Conservation (phyloP, 768 basidiomycete genomes). For the Collybia sordida region DNA sequence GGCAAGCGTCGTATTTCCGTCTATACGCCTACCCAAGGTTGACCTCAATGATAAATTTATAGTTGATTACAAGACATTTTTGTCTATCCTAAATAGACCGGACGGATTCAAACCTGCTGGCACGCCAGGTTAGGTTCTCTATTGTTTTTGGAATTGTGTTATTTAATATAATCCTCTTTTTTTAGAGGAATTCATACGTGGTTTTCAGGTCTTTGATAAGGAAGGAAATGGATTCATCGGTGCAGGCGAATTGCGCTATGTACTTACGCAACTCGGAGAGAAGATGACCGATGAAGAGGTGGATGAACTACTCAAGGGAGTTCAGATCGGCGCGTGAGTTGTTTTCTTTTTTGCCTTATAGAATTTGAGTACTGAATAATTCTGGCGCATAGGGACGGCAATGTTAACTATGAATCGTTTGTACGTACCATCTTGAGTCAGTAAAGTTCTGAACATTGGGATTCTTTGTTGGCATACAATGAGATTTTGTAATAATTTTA, state of each 20-base stretch:
- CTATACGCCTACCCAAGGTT: too few species aligned
- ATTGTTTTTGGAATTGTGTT: background rate
- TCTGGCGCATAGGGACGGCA: slow-evolving; percentile 96
- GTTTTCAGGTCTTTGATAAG: slow-evolving; percentile 99
- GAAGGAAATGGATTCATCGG: slow-evolving; percentile 92
- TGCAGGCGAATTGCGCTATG: slow-evolving; percentile 89
- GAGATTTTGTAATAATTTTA: too few species aligned
- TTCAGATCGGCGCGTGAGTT: slow-evolving; percentile 86
- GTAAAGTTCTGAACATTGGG: slow-evolving; percentile 29
- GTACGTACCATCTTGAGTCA: slow-evolving; percentile 92
- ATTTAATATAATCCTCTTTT: slow-evolving; percentile 1
- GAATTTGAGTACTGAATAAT: too few species aligned
- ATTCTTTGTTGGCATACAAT: too few species aligned
- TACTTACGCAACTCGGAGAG: slow-evolving; percentile 95
- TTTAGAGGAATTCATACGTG: slow-evolving; percentile 97
- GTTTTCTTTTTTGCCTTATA: too few species aligned
- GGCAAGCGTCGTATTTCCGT: background rate
- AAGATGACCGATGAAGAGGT: slow-evolving; percentile 99
- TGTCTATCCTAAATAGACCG: slow-evolving; percentile 88
- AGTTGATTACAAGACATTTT: slow-evolving; percentile 94
- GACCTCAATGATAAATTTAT: background rate
- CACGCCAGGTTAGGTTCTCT: slow-evolving; percentile 68
- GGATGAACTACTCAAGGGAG: slow-evolving; percentile 95
- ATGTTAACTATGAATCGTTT: slow-evolving; percentile 96
- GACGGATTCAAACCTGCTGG: slow-evolving; percentile 98